Conservation (phyloP, 1,139 yeast species). For the Yamadazyma atlantica region DNA sequence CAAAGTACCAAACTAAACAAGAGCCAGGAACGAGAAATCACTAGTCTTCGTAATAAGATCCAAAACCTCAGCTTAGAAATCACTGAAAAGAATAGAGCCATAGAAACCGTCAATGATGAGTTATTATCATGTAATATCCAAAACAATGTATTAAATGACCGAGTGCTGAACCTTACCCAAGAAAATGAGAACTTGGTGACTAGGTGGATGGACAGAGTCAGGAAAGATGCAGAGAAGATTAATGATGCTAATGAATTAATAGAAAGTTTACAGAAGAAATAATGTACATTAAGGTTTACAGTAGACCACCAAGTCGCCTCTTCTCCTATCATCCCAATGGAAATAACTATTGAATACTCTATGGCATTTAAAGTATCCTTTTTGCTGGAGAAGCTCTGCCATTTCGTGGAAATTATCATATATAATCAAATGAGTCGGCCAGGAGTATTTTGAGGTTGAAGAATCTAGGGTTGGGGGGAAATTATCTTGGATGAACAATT, state of each 20-base stretch:
- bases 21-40: conserved; percentile 21
- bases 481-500: conserved; percentile 38
- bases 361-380: conserved; percentile 46
- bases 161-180: conserved; percentile 20
- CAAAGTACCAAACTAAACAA: conserved; percentile 15
- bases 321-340: conserved; percentile 85
- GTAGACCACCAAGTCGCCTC: conserved; percentile 74
- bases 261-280: conserved; percentile 5
- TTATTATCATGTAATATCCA: conserved; percentile 68
- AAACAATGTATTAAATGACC: conserved; percentile 56
- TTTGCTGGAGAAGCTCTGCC: conserved; percentile 33
- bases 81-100: conserved; percentile 51
- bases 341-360: conserved; percentile 75
- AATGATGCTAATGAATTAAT: conserved; percentile 52
- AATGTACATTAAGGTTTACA: conserved; percentile 8
- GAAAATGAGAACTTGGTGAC: conserved; percentile 57
- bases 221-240: conserved; percentile 57
- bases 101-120: conserved; percentile 70
- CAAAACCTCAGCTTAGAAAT: conserved; percentile 45
- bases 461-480: conserved; percentile 13
- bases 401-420: conserved; percentile 65
- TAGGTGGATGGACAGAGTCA: conserved; percentile 61
- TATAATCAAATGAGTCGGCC: conserved; percentile 74
- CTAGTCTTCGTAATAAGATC: conserved; percentile 29
- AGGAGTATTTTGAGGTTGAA: conserved; percentile 34